Evolutionary conservation across 2,329 filamentous ascomycete species (phyloP).

Genomic region (Botrytis elliptica): DNA sequence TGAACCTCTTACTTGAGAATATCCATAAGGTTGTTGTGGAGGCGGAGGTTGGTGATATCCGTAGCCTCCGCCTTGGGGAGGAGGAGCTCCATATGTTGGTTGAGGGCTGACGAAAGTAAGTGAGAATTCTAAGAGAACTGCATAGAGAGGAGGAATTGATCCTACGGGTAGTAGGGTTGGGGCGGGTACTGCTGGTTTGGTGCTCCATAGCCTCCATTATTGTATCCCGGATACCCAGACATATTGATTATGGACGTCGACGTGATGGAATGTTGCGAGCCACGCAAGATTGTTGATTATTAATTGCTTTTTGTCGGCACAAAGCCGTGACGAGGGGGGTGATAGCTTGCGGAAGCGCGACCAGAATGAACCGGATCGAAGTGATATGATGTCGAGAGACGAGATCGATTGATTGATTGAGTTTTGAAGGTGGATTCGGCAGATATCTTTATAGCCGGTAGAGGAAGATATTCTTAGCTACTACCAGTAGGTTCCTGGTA

Average conservation of each 20-base stretch:
- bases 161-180: slow-evolving; percentile 51
- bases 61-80: slow-evolving; percentile 43
- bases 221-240: slow-evolving; percentile 62
- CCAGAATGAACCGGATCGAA: slow-evolving; percentile 1
- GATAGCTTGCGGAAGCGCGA: neutral
- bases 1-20: slow-evolving; percentile 34
- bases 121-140: neutral
- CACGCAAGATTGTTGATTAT: neutral
- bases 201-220: slow-evolving; percentile 48
- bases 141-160: slow-evolving; percentile 19
- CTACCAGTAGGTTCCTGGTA: neutral
- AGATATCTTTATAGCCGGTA: slow-evolving; percentile 17
- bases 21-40: slow-evolving; percentile 44
- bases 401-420: neutral
- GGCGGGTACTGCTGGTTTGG: slow-evolving; percentile 42
- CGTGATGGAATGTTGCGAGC: neutral
- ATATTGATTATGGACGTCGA: slow-evolving; percentile 42
- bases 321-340: slow-evolving; percentile 5
- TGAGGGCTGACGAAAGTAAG: slow-evolving; percentile 27
- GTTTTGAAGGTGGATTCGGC: slow-evolving; percentile 9
- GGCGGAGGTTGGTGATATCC: slow-evolving; percentile 50
- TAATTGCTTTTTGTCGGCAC: neutral
- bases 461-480: neutral
- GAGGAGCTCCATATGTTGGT: slow-evolving; percentile 34
- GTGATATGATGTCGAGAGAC: neutral